These are phyloP conservation scores for Turnera subulata DNA, from an alignment of 345 rosid genomes.

Conservation along the genomic window DNA sequence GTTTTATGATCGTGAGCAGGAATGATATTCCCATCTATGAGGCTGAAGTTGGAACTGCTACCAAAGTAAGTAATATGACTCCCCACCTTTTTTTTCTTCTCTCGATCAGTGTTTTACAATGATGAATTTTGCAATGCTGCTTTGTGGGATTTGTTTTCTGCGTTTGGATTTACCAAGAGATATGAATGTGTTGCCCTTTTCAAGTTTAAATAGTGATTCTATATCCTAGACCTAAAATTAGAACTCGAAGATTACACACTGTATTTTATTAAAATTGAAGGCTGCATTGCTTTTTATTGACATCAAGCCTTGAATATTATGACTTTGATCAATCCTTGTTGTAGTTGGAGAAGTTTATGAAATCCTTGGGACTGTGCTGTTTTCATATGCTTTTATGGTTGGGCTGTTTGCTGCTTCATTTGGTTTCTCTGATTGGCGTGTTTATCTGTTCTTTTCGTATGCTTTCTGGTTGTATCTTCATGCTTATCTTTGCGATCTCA, in stretches of 20 bases:
- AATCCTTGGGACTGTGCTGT: not conserved
- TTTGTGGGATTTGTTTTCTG: not conserved
- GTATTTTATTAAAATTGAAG: too few species aligned
- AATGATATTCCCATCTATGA: conserved; percentile 94
- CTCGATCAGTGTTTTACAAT: not conserved
- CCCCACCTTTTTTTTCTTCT: too few species aligned
- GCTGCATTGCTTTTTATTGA: too few species aligned
- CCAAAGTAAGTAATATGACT: conserved; percentile 63
- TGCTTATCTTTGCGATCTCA: not conserved
- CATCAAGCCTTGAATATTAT: too few species aligned
- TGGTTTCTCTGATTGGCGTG: not conserved
- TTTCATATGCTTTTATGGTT: not conserved
- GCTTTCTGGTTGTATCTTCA: not conserved
- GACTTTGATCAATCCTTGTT: too few species aligned
- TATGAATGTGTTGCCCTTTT: not conserved
- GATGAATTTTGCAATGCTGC: not conserved
- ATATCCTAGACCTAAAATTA: too few species aligned
- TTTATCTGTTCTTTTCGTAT: not conserved
- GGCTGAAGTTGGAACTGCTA: conserved; percentile 93
- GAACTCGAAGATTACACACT: too few species aligned
- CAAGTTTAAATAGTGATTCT: too few species aligned
- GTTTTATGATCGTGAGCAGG: conserved; percentile 82
- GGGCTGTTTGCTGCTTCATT: not conserved
- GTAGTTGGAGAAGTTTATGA: too few species aligned
- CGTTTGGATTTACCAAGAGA: not conserved